phyloP scores from a whole-genome alignment of 768 basidiomycete species.

The Termitomyces sp. region DNA sequence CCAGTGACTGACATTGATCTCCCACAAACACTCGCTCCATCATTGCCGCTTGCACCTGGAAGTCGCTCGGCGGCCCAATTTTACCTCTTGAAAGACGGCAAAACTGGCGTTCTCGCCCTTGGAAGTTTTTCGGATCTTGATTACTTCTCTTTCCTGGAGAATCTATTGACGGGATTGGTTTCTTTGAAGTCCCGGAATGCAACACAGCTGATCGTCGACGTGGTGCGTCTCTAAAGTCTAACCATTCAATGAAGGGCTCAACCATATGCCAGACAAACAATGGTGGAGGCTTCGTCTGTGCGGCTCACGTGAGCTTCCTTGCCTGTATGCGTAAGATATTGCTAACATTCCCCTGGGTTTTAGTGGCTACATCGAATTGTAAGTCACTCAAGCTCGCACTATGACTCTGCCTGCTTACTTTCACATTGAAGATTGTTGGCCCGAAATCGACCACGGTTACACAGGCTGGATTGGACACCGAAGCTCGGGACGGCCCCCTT shows the following conservation, averaged over 20 bases:
- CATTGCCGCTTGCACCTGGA: slow-evolving; percentile 29
- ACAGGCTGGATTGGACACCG: slow-evolving; percentile 50
- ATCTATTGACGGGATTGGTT: slow-evolving; percentile 40
- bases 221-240: slow-evolving; percentile 29
- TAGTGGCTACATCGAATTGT: slow-evolving; percentile 44
- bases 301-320: slow-evolving; percentile 43
- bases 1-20: slow-evolving; percentile 40
- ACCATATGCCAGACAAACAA: slow-evolving; percentile 33
- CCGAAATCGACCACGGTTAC: slow-evolving; percentile 46
- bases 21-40: slow-evolving; percentile 33
- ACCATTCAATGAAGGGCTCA: not conserved
- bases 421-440: slow-evolving; percentile 36
- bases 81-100: slow-evolving; percentile 44
- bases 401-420: not conserved
- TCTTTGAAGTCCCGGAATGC: slow-evolving; percentile 43
- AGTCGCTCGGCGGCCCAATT: slow-evolving; percentile 50
- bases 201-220: slow-evolving; percentile 51
- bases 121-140: slow-evolving; percentile 49
- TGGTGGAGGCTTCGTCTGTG: slow-evolving; percentile 52
- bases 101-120: slow-evolving; percentile 51
- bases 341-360: slow-evolving; percentile 2
- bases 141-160: slow-evolving; percentile 33
- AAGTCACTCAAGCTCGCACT: slow-evolving; percentile 10
- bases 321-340: not conserved
- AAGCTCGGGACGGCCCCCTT: slow-evolving; percentile 39